Percentiles rank a stretch among this genome's conserved stretches.
Evolutionary conservation across 2,329 filamentous ascomycete species (phyloP).

Genomic region (Phaeosphaeriaceae sp.): DNA sequence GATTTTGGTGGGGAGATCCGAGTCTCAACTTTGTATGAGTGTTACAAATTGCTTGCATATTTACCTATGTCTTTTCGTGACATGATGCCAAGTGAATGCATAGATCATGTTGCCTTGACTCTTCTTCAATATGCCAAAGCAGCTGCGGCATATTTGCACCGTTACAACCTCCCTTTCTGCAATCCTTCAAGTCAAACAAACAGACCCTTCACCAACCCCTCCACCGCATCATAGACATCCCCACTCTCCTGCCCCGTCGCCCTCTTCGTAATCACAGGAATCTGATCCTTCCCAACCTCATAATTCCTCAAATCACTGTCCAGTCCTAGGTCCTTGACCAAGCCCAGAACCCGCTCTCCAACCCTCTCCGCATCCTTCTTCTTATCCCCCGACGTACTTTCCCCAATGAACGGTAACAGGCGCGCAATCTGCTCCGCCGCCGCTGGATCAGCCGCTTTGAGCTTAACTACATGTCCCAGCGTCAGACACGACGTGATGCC

Average conservation of each 20-base stretch:
- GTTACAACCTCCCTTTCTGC: not conserved
- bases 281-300: constrained; percentile 51
- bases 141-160: no score
- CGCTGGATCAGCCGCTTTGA: constrained; percentile 56
- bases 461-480: constrained; percentile 60
- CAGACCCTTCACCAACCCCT: constrained; percentile 52
- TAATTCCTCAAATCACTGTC: constrained; percentile 57
- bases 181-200: constrained; percentile 31
- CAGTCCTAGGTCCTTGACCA: constrained; percentile 54
- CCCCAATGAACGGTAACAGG: constrained; percentile 53
- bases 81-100: no score
- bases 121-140: no score
- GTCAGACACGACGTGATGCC: constrained; percentile 64
- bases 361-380: constrained; percentile 54
- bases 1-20: no score
- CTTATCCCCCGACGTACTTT: constrained; percentile 49
- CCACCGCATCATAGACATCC: constrained; percentile 52
- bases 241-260: constrained; percentile 54
- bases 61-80: no score
- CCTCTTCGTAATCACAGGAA: constrained; percentile 52
- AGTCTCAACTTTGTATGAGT: no score
- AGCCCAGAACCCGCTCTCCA: constrained; percentile 51
- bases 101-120: no score
- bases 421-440: constrained; percentile 57
- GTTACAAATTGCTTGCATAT: no score